Conservation (phyloP, 2,329 filamentous ascomycete genomes). For the Arthrobotrys pseudoclavata region DNA sequence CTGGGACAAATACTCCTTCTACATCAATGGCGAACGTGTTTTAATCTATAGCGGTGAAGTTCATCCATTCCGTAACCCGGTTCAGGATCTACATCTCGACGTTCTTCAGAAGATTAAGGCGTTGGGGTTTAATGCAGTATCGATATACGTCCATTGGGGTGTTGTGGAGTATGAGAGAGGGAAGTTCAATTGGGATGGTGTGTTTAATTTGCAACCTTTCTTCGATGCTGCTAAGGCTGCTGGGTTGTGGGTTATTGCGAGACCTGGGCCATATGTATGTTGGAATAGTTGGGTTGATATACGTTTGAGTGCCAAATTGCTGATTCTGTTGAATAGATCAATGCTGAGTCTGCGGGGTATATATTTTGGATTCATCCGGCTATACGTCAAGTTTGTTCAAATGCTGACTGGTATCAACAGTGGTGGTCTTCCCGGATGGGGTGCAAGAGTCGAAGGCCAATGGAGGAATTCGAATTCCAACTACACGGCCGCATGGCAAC, state of each 20-base stretch:
- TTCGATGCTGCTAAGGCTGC: slow-evolving; percentile 80
- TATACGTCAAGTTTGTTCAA: background rate
- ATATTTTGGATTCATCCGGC: background rate
- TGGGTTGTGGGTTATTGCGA: slow-evolving; percentile 81
- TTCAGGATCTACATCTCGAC: slow-evolving; percentile 76
- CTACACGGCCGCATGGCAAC: slow-evolving; percentile 62
- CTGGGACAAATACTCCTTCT: slow-evolving; percentile 80
- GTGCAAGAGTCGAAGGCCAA: slow-evolving; percentile 70
- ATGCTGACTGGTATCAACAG: slow-evolving; percentile 68
- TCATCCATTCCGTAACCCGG: slow-evolving; percentile 74
- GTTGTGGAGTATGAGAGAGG: slow-evolving; percentile 80
- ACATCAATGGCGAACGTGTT: slow-evolving; percentile 77
- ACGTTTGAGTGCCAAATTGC: background rate
- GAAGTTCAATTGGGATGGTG: slow-evolving; percentile 77
- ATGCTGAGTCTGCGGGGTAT: slow-evolving; percentile 59
- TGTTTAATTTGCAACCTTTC: slow-evolving; percentile 80
- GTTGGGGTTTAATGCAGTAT: slow-evolving; percentile 82
- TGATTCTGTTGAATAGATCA: slow-evolving; percentile 60
- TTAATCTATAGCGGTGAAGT: slow-evolving; percentile 81
- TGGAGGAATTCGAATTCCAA: slow-evolving; percentile 62
- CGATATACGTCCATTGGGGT: slow-evolving; percentile 85
- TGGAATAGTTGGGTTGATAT: background rate
- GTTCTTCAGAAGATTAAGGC: slow-evolving; percentile 86
- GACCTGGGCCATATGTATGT: slow-evolving; percentile 61
- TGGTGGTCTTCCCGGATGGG: slow-evolving; percentile 85